Base-by-base conservation (phyloP, 2,329 filamentous ascomycete species). In the Polytolypa hystricis region DNA sequence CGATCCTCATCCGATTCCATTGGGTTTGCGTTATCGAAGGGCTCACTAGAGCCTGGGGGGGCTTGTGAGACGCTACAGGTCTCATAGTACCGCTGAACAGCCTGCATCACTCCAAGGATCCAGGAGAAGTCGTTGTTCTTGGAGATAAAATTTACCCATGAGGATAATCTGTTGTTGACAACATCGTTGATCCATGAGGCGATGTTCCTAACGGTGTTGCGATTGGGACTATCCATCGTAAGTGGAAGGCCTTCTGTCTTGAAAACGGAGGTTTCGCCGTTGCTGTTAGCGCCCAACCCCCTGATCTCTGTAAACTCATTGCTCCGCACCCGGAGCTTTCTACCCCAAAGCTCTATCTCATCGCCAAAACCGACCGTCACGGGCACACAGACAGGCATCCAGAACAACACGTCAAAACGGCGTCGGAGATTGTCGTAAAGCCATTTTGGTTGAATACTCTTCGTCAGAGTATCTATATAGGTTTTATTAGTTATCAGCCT, bases 301-400 rank as follows among this genome's bases (percentile, higher is more conserved):
- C 21, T 7, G n/a, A 25, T 7, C 7, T 25, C n/a, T 7, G n/a
- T 7, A 7, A 25, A 25, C 7, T 25, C 21, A n/a, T 7, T 7
- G n/a, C 21, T 25, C n/a, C n/a, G 7, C 21, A n/a, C 7, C n/a
- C 7, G 7, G n/a, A 25, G 21, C 21, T n/a, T 25, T 25, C n/a
- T 12, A 12, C 28, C 17, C 16, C 1, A 2, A 17, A 20, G 10
- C 9, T n/a, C 7, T n/a, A 37, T 31, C 10, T 18, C 16, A 2
- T 9, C 11, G 9, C 35, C 35, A 8, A 37, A 37, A 11, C 35
- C 35, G 25, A 12, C 18, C 21, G 12, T 37, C 9, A 37, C 8
- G 10, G 7, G 19, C 12, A 37, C 15, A 12, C 2, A 25, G 16
- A 37, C 21, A n/a, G 8, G n/a, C 21, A 7, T n/a, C 21, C n/a